These are phyloP conservation scores for Melampsora larici-populina DNA, from an alignment of 1,284 basidiomycete species.

Conservation along the genomic window DNA sequence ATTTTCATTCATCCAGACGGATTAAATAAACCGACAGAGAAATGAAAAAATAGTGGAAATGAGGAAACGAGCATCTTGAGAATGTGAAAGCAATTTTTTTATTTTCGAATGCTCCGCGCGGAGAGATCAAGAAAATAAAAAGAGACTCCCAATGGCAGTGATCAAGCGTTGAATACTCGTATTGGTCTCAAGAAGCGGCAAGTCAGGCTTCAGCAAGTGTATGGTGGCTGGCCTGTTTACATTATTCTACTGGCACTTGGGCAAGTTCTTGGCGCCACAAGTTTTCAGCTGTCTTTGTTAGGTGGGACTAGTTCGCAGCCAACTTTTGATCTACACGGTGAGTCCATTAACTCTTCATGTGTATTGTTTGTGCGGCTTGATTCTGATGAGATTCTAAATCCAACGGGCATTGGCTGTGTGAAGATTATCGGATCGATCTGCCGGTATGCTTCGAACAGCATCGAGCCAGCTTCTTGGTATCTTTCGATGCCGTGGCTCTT, in stretches of 20 bases:
- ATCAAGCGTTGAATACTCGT: slow-evolving; percentile 10
- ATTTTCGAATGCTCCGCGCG: too few relatives aligned
- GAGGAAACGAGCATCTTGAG: too few relatives aligned
- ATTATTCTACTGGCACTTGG: slow-evolving; percentile 79
- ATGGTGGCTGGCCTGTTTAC: slow-evolving; percentile 77
- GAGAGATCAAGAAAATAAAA: too few relatives aligned
- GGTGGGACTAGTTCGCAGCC: slow-evolving; percentile 79
- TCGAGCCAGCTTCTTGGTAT: slow-evolving; percentile 80
- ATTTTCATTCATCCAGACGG: too few relatives aligned
- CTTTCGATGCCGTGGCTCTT: slow-evolving; percentile 81
- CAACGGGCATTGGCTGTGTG: slow-evolving; percentile 66
- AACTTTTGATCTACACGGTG: slow-evolving; percentile 72
- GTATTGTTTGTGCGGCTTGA: too few relatives aligned
- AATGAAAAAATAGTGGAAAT: too few relatives aligned
- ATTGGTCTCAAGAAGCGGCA: slow-evolving; percentile 36
- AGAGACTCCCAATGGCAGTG: slow-evolving; percentile 3
- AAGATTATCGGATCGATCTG: slow-evolving; percentile 77
- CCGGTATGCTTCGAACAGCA: slow-evolving; percentile 85
- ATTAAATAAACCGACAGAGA: too few relatives aligned
- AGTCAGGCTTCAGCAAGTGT: slow-evolving; percentile 42
- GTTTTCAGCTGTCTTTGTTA: slow-evolving; percentile 85
- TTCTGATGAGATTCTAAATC: too few relatives aligned
- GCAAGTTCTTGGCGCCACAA: slow-evolving; percentile 77
- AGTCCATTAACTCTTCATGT: background rate
- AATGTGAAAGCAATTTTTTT: too few relatives aligned